Evolutionary conservation across 306 rosid genomes (phyloP).

Genomic region (Fagus sylvatica): DNA sequence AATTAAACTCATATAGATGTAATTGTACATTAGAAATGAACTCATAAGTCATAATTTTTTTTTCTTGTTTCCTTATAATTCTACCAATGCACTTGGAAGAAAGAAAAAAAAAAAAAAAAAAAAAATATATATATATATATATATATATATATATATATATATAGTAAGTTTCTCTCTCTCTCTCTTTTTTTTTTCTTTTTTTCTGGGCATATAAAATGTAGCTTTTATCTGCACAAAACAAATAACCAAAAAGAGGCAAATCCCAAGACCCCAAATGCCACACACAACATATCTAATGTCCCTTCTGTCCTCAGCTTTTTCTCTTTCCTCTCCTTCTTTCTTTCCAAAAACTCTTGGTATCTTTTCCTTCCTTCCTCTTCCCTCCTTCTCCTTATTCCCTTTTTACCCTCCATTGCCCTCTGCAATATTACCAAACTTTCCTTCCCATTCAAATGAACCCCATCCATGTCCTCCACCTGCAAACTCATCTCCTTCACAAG

Average conservation of each 20-base stretch:
- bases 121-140: no score
- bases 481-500: slow-evolving; percentile 64
- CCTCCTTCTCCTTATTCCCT: slow-evolving; percentile 22
- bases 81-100: no score
- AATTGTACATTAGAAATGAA: no score
- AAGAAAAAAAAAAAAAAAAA: background rate
- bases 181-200: background rate
- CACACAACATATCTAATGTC: slow-evolving; percentile 60
- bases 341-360: slow-evolving; percentile 41
- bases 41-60: no score
- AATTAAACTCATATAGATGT: no score
- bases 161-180: background rate
- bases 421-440: slow-evolving; percentile 65
- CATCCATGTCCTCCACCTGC: slow-evolving; percentile 78
- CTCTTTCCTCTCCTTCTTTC: slow-evolving; percentile 49
- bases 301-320: slow-evolving; percentile 54
- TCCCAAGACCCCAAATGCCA: slow-evolving; percentile 35
- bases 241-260: slow-evolving; percentile 30
- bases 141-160: background rate
- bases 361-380: slow-evolving; percentile 31
- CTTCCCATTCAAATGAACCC: slow-evolving; percentile 55
- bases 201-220: no score
- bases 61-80: no score
- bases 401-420: slow-evolving; percentile 51
- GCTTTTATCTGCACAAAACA: slow-evolving; percentile 28